phyloP scores from a whole-genome alignment of 257 asterid species.

The Solanum etuberosum region DNA sequence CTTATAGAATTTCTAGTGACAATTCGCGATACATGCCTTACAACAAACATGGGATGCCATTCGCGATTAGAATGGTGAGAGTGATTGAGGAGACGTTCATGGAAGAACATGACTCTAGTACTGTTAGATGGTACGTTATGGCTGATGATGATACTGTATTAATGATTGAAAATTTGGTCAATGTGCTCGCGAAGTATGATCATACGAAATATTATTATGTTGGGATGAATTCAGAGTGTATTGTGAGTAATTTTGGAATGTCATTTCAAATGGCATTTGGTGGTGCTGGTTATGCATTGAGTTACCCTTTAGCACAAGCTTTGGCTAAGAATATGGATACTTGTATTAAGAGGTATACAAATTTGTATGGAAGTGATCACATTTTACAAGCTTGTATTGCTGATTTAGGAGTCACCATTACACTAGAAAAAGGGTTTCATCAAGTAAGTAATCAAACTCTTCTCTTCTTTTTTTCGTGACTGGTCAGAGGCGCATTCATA shows the following conservation, averaged over 20 bases:
- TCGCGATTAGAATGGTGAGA: slow-evolving; percentile 7
- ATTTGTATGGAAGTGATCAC: slow-evolving; percentile 26
- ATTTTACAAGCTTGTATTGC: slow-evolving; percentile 34
- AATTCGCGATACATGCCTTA: slow-evolving; percentile 1
- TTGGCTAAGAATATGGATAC: slow-evolving; percentile 38
- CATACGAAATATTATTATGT: slow-evolving; percentile 32
- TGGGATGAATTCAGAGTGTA: slow-evolving; percentile 42
- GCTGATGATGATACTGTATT: slow-evolving; percentile 41
- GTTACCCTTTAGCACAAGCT: slow-evolving; percentile 51
- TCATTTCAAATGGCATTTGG: slow-evolving; percentile 51
- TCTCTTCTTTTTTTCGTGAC: background rate
- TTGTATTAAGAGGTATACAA: slow-evolving; percentile 37
- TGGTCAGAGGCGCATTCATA: background rate
- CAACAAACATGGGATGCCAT: background rate
- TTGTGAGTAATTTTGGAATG: slow-evolving; percentile 12
- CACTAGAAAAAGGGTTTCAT: slow-evolving; percentile 41
- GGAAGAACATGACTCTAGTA: background rate
- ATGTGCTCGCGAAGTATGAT: slow-evolving; percentile 26
- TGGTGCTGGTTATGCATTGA: slow-evolving; percentile 22
- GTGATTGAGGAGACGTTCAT: slow-evolving; percentile 11
- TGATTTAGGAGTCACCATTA: slow-evolving; percentile 40
- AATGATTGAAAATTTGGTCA: slow-evolving; percentile 30
- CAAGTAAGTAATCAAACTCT: slow-evolving; percentile 11
- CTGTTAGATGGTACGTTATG: slow-evolving; percentile 34
- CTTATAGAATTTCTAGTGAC: slow-evolving; percentile 10